Percentiles rank a stretch among this genome's conserved stretches.
Evolutionary conservation across 2,329 filamentous ascomycete species (phyloP).

Genomic region (Cordyceps farinosa): DNA sequence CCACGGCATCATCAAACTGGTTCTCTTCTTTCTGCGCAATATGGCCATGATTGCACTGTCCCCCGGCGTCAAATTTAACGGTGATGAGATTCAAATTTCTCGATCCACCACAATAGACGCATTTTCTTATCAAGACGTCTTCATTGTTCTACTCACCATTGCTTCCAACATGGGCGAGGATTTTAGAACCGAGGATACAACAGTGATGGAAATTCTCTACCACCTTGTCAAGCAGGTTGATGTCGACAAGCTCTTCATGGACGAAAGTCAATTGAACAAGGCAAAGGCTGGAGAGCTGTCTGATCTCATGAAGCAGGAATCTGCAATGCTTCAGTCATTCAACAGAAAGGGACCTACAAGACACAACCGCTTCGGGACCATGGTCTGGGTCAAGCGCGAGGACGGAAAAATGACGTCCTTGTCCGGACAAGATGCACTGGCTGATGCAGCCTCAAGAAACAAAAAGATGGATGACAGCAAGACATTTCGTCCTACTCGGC

Average conservation of each 20-base stretch:
- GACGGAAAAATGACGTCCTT: conserved; percentile 81
- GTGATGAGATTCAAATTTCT: conserved; percentile 86
- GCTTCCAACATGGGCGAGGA: conserved; percentile 93
- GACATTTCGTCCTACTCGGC: conserved; percentile 78
- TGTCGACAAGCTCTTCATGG: conserved; percentile 78
- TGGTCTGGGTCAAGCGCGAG: conserved; percentile 92
- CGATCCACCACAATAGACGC: conserved; percentile 83
- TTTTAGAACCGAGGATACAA: conserved; percentile 82
- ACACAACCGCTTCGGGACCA: conserved; percentile 92
- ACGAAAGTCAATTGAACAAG: conserved; percentile 65
- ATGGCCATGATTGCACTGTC: conserved; percentile 79
- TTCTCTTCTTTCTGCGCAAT: conserved; percentile 86
- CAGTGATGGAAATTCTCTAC: conserved; percentile 89
- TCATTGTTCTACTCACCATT: conserved; percentile 78
- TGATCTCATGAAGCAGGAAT: conserved; percentile 74
- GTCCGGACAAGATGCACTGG: conserved; percentile 81
- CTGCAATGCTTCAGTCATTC: conserved; percentile 73
- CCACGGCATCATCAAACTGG: conserved; percentile 86
- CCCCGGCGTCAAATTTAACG: conserved; percentile 68
- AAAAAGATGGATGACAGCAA: conserved; percentile 89
- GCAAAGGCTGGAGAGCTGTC: conserved; percentile 71
- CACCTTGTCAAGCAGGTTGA: conserved; percentile 89
- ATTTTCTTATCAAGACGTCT: conserved; percentile 86
- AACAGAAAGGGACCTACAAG: conserved; percentile 76
- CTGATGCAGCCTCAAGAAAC: conserved; percentile 67